phyloP scores from a whole-genome alignment of 2,329 filamentous ascomycete species.

The Fusarium sp. region DNA sequence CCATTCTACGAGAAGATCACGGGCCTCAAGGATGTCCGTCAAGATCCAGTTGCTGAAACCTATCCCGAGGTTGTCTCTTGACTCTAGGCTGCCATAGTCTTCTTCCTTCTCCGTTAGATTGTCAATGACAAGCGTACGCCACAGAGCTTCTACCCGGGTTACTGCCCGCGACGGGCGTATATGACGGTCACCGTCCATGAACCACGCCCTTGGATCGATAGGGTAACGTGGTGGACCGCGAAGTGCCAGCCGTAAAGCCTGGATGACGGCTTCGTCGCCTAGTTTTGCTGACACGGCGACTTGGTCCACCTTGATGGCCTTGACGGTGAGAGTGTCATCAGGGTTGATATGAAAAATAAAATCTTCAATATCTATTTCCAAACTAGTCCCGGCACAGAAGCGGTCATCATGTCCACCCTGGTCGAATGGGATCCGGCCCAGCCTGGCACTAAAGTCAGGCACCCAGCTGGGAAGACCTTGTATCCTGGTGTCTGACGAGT shows the following conservation, averaged over 20 bases:
- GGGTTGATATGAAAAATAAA: background rate
- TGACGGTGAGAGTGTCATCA: background rate
- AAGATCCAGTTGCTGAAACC: slow-evolving; percentile 1
- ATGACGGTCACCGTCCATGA: background rate
- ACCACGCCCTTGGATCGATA: background rate
- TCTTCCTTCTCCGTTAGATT: background rate
- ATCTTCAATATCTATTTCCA: background rate
- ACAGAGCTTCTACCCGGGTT: background rate
- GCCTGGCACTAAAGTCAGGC: background rate
- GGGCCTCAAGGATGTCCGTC: background rate
- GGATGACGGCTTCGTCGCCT: background rate
- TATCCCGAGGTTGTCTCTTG: background rate
- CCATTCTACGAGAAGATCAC: background rate
- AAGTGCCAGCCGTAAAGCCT: background rate
- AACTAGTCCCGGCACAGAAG: background rate
- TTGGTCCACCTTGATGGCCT: background rate
- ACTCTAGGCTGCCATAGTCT: background rate
- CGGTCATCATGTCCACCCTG: background rate
- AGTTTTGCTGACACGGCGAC: background rate
- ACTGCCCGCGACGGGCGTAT: background rate
- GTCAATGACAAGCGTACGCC: background rate
- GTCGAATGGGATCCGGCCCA: background rate
- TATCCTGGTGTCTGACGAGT: background rate
- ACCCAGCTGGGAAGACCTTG: background rate
- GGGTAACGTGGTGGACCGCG: background rate